Percentiles rank a stretch among this genome's conserved stretches.
Evolutionary conservation across 345 rosid genomes (phyloP).

Genomic region (Iberis pinnata): DNA sequence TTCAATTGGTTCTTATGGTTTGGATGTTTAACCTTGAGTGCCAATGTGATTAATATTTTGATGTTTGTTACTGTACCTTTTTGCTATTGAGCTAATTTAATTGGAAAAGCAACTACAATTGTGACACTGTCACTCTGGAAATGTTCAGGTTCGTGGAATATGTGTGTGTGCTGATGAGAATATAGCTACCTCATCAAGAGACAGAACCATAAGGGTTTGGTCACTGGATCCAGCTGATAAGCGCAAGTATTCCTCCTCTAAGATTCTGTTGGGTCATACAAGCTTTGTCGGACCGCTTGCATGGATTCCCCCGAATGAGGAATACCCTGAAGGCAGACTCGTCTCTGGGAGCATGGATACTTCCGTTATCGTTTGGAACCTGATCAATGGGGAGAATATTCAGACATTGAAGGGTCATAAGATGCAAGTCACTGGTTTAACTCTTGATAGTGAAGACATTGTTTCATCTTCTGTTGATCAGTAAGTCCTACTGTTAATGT

Average conservation of each 20-base stretch:
- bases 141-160: slow-evolving; percentile 71
- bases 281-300: slow-evolving; percentile 99
- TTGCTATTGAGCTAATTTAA: neutral
- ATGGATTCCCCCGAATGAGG: slow-evolving; percentile 63
- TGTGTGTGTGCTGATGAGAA: slow-evolving; percentile 65
- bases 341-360: slow-evolving; percentile 98
- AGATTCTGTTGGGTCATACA: slow-evolving; percentile 68
- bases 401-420: slow-evolving; percentile 66
- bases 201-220: slow-evolving; percentile 86
- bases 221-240: slow-evolving; percentile 47
- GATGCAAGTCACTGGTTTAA: slow-evolving; percentile 75
- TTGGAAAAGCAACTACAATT: too few relatives aligned
- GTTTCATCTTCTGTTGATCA: slow-evolving; percentile 83
- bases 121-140: too few relatives aligned
- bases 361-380: slow-evolving; percentile 70
- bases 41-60: neutral
- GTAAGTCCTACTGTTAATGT: slow-evolving; percentile 34
- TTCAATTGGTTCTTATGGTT: too few relatives aligned
- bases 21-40: neutral
- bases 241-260: slow-evolving; percentile 46
- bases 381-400: slow-evolving; percentile 63
- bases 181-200: slow-evolving; percentile 86
- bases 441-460: slow-evolving; percentile 49
- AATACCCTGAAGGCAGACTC: slow-evolving; percentile 71
- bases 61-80: neutral